A percentile compares a stretch with the other conserved stretches of the same genome.
These are phyloP conservation scores for Hypoxylon perforatum DNA, from an alignment of 495 filamentous ascomycete species.

Conservation along the genomic window DNA sequence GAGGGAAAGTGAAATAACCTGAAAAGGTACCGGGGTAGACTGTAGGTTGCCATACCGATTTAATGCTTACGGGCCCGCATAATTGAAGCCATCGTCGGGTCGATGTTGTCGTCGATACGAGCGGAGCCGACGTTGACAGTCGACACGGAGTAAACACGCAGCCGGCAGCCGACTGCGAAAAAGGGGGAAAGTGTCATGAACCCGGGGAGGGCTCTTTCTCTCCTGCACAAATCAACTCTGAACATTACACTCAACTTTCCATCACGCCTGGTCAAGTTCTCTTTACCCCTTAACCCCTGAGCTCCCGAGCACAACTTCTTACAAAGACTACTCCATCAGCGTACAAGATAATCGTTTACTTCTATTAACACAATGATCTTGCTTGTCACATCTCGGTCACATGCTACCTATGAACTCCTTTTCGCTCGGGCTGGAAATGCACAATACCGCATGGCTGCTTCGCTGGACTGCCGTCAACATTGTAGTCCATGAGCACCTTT, in stretches of 20 bases:
- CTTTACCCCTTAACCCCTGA: no score
- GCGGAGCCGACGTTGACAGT: no score
- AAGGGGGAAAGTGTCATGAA: not conserved
- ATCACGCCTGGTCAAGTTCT: constrained; percentile 13
- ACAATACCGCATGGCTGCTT: constrained; percentile 33
- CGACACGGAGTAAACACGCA: not conserved
- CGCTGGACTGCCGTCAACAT: constrained; percentile 20
- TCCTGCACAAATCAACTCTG: constrained; percentile 11
- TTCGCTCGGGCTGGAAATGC: constrained; percentile 39
- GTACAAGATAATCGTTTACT: constrained; percentile 23
- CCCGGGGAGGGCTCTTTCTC: not conserved
- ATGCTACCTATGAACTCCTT: constrained; percentile 43
- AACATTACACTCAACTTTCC: constrained; percentile 15
- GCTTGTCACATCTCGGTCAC: constrained; percentile 26
- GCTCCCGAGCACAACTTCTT: constrained; percentile 19
- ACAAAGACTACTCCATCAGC: constrained; percentile 29
- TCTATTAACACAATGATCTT: constrained; percentile 32
- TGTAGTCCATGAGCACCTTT: constrained; percentile 12
- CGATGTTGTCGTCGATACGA: no score
- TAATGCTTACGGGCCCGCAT: no score
- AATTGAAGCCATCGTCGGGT: no score
- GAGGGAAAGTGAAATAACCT: no score
- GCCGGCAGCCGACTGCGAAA: not conserved
- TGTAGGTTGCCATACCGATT: no score
- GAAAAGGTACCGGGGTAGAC: no score